Conservation (phyloP, 2,329 filamentous ascomycete species). For the Cytospora schulzeri region DNA sequence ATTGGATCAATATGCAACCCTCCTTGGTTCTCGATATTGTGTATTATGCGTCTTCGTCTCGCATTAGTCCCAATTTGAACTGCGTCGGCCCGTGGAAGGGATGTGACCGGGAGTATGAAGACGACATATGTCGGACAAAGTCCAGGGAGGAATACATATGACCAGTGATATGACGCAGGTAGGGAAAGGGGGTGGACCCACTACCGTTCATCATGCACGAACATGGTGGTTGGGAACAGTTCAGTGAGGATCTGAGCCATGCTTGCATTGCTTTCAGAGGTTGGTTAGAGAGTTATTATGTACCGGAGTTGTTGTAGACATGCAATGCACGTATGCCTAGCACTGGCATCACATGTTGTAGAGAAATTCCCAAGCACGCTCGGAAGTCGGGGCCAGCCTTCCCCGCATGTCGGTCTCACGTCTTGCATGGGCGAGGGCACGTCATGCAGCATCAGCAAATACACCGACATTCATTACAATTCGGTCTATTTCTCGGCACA, state of each 20-base stretch:
- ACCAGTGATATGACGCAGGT: not conserved
- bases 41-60: conserved; percentile 8
- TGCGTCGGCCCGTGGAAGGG: not conserved
- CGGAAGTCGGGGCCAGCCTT: conserved; percentile 1
- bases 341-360: not conserved
- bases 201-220: conserved; percentile 4
- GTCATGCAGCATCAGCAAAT: not conserved
- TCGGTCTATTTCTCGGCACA: too few relatives aligned
- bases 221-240: conserved; percentile 2
- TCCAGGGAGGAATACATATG: not conserved
- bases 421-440: not conserved
- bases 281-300: not conserved
- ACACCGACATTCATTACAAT: not conserved
- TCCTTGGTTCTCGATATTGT: not conserved
- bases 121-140: not conserved
- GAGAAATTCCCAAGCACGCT: not conserved
- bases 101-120: not conserved
- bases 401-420: not conserved
- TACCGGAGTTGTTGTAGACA: too few relatives aligned
- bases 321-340: not conserved
- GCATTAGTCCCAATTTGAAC: conserved; percentile 12
- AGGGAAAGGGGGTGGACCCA: not conserved
- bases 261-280: conserved; percentile 3
- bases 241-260: conserved; percentile 6
- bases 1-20: not conserved